Evolutionary conservation across 306 rosid genomes (phyloP), one percentile per base, ranked within the genome.

Genomic region (Begonia loranthoides): DNA sequence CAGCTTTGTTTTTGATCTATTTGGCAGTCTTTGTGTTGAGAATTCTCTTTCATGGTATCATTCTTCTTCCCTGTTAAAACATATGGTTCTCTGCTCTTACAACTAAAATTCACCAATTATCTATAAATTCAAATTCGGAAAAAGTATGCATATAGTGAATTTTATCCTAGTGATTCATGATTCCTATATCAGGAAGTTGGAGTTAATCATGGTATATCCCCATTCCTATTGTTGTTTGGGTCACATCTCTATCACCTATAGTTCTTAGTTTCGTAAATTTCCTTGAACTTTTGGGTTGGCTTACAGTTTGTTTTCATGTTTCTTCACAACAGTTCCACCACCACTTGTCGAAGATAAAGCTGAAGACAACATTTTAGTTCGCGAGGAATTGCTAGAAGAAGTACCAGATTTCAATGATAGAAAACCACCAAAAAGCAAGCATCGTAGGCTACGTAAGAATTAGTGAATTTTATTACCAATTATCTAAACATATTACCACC

Each of bases 371-470:
- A 57, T 52, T 58, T 39, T 69, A 54, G 8, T 54, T 15, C 50
- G 59, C 11, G 61, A 15, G 24, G 54, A 34, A 15, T 44, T 46
- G 16, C 57, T 49, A 60, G 83, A 57, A 50, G 59, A 59, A 54
- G 12, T 41, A 51, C 52, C 46, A 9, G 58, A 4, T 58, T 40
- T 55, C 40, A 45, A 53, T 51, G 55, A 50, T 60, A 70, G 51
- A 24, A 72, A 12, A 51, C 69, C 77, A 36, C 68, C 79, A 54
- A 76, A 56, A 72, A 56, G 67, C 75, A 89, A 70, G 76, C 87
- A n/a, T 47, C 77, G 77, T 49, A 82, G 51, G 64, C 64, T 55
- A 58, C 79, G 97, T 87, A 69, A 79, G 93, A 51, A 12, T 52
- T 51, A 15, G 48, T 63, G 12, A 36, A 66, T 56, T 58, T 46